A percentile compares a stretch with the other conserved stretches of the same genome.
Conservation (phyloP, 2,329 filamentous ascomycete genomes). For the Fusarium sp. region DNA sequence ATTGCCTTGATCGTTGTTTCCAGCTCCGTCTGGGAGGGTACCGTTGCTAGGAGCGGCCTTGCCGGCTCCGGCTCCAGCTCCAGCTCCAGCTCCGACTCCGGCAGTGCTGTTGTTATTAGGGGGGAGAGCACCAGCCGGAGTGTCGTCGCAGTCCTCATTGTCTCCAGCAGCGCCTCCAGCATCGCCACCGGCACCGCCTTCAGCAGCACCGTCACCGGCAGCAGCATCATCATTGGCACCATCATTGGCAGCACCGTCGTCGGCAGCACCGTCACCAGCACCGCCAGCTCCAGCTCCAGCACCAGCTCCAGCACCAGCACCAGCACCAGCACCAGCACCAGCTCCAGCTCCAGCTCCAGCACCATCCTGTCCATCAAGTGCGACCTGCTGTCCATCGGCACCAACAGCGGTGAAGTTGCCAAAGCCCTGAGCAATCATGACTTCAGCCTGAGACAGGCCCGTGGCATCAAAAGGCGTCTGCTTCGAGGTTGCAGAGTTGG, state of each 20-base stretch:
- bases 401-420: conserved; percentile 65
- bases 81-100: background rate
- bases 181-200: conserved; percentile 45
- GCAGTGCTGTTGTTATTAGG: background rate
- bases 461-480: conserved; percentile 66
- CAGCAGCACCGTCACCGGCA: background rate
- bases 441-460: conserved; percentile 74
- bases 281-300: background rate
- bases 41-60: background rate
- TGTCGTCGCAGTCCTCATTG: conserved; percentile 29
- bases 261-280: background rate
- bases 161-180: background rate
- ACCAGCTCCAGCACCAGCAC: conserved; percentile 12
- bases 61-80: background rate
- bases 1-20: background rate
- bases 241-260: background rate
- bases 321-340: conserved; percentile 8
- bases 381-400: conserved; percentile 46
- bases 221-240: background rate
- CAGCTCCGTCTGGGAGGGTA: background rate
- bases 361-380: conserved; percentile 52
- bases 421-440: conserved; percentile 72
- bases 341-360: conserved; percentile 10
- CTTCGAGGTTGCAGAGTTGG: conserved; percentile 66
- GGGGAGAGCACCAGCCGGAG: background rate